Conservation (phyloP, 1,284 basidiomycete species). For the Microbotryomycetes sp. region DNA sequence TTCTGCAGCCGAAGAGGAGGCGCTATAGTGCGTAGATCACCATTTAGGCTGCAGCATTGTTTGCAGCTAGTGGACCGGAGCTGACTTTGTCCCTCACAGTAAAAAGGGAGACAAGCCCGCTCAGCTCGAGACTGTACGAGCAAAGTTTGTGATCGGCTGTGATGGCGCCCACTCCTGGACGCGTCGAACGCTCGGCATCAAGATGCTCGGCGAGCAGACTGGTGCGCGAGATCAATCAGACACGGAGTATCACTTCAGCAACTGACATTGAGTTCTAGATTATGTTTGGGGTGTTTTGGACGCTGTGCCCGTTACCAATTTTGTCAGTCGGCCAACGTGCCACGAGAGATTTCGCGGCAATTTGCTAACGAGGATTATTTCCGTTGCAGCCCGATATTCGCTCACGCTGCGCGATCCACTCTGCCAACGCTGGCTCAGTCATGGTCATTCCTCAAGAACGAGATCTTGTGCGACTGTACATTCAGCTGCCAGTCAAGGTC, state of each 20-base stretch:
- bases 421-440: constrained; percentile 49
- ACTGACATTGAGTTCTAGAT: constrained; percentile 40
- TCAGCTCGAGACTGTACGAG: constrained; percentile 47
- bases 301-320: constrained; percentile 60
- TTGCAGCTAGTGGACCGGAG: neutral
- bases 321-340: constrained; percentile 39
- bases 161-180: constrained; percentile 76
- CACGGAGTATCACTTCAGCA: no score
- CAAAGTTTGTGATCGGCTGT: constrained; percentile 57
- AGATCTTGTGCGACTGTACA: constrained; percentile 64
- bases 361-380: no score
- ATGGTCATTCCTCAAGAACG: constrained; percentile 65
- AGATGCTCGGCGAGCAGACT: constrained; percentile 58
- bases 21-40: constrained; percentile 19
- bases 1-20: constrained; percentile 32
- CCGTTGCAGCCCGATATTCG: constrained; percentile 59
- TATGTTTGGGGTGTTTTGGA: constrained; percentile 74
- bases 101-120: constrained; percentile 6
- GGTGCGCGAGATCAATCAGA: neutral
- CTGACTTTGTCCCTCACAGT: neutral
- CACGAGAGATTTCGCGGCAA: no score
- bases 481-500: constrained; percentile 53
- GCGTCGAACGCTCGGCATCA: constrained; percentile 57
- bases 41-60: no score
- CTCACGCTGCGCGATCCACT: constrained; percentile 58